phyloP scores from a whole-genome alignment of 495 filamentous ascomycete species.

The Aspergillus bertholletiae region DNA sequence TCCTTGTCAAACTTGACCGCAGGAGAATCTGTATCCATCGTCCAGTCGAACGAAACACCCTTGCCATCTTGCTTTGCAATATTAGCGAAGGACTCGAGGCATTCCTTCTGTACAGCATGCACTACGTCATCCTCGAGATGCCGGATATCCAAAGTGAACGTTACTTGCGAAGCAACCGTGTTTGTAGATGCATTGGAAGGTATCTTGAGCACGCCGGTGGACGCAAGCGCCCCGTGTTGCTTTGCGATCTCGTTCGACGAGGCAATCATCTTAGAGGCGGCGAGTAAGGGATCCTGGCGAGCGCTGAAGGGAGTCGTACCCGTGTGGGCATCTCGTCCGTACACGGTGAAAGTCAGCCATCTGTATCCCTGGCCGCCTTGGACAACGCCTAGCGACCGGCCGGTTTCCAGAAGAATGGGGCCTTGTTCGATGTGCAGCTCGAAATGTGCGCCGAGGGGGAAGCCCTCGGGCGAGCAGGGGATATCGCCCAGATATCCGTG shows the following conservation, averaged over 20 bases:
- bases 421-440: constrained; percentile 82
- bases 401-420: constrained; percentile 56
- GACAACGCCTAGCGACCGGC: constrained; percentile 62
- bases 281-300: constrained; percentile 57
- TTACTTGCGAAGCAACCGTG: constrained; percentile 63
- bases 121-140: constrained; percentile 55
- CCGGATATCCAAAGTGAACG: constrained; percentile 68
- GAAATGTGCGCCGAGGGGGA: constrained; percentile 65
- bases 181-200: constrained; percentile 61
- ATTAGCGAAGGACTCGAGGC: constrained; percentile 39
- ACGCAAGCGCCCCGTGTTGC: constrained; percentile 50
- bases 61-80: constrained; percentile 49
- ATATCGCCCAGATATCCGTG: constrained; percentile 63
- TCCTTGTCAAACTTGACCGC: constrained; percentile 61
- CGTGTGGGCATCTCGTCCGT: constrained; percentile 65
- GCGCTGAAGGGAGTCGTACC: constrained; percentile 62
- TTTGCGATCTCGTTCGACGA: constrained; percentile 59
- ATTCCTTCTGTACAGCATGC: constrained; percentile 45
- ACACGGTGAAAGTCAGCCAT: constrained; percentile 60
- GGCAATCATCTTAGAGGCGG: constrained; percentile 61
- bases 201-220: constrained; percentile 61
- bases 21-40: constrained; percentile 54
- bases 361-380: constrained; percentile 58
- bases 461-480: constrained; percentile 20
- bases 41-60: constrained; percentile 46